Evolutionary conservation across 2,329 filamentous ascomycete genomes (phyloP), one percentile per base, ranked within the genome.

Genomic region (Verruconis gallopava): DNA sequence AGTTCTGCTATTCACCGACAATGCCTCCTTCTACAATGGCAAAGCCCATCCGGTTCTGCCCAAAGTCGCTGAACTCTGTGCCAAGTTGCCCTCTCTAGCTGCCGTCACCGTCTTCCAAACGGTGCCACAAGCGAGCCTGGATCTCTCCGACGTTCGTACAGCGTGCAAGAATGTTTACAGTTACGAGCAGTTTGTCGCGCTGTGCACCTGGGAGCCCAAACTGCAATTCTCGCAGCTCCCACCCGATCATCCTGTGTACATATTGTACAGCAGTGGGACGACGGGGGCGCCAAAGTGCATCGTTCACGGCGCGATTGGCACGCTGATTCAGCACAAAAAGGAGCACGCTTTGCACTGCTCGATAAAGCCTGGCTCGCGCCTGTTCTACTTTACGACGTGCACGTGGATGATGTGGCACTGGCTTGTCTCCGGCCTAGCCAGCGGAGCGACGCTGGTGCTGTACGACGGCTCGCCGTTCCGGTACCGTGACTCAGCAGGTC

Each of bases 331-430:
- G 59, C 91, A 96, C 66, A 96, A 96, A 63, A 98, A 98, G 58
- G 91, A 96, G 58, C 88, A 93, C 56, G 72, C 81, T 37, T 69
- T 96, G 3, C 89, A 96, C 57, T 84, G 82, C 57, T 85, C 86
- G 17, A 77, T 98, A 48, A 69, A 72, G 5, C 72, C 79, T 0
- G 66, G 69, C 2, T 84, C 86, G 33, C 73, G 80, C 15, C 71
- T 95, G 55, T 83, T 95, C 60, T 95, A 95, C 65, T 95, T 88
- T 64, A 94, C 86, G 1, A 95, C 88, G 3, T 86, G 81, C 9
- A 93, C 85, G 0, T 95, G 88, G 91, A 96, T 98, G 88, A 96
- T 96, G 89, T 95, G 88, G 86, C 89, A 96, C 59, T 96, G 89
- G 88, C 79, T 88, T 32, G 74, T 95, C 15, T 89, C 85, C 1